These are phyloP conservation scores for Vitis riparia DNA, from an alignment of 164 flowering plant genomes.

Conservation along the genomic window DNA sequence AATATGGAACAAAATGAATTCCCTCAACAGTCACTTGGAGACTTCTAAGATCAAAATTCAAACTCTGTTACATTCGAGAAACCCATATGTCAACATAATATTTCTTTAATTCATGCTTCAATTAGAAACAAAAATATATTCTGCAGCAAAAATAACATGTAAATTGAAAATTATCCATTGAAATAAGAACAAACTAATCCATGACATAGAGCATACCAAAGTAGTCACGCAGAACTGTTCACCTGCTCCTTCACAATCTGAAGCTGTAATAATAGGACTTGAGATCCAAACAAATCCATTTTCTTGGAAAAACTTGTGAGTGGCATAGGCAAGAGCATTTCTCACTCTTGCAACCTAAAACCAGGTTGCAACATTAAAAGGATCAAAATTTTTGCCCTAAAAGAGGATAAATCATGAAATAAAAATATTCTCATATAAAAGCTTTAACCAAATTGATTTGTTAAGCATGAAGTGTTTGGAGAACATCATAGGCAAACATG, in stretches of 20 bases:
- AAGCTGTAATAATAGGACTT: conserved; percentile 93
- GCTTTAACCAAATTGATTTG: not conserved
- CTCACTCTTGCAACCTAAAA: conserved; percentile 91
- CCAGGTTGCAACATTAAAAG: conserved; percentile 21
- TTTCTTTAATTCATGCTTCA: not conserved
- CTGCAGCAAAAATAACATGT: not conserved
- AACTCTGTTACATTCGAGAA: not conserved
- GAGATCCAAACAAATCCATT: conserved; percentile 97
- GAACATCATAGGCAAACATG: not conserved
- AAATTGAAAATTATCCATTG: not conserved
- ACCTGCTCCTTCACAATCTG: conserved; percentile 99
- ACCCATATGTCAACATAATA: not conserved
- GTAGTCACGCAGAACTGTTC: conserved; percentile 98
- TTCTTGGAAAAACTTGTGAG: conserved; percentile 93
- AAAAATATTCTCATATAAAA: not conserved
- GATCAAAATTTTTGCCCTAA: conserved; percentile 1
- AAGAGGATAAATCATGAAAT: not conserved
- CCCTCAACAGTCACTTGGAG: not conserved
- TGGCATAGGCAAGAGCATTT: conserved; percentile 92
- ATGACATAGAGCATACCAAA: conserved; percentile 54
- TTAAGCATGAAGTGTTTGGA: not conserved
- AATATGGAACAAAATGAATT: not conserved
- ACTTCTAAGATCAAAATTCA: not conserved
- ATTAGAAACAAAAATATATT: not conserved
- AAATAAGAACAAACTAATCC: not conserved